These are phyloP conservation scores for Fomitopsis pinicola DNA, from an alignment of 1,284 basidiomycete species.

Conservation along the genomic window DNA sequence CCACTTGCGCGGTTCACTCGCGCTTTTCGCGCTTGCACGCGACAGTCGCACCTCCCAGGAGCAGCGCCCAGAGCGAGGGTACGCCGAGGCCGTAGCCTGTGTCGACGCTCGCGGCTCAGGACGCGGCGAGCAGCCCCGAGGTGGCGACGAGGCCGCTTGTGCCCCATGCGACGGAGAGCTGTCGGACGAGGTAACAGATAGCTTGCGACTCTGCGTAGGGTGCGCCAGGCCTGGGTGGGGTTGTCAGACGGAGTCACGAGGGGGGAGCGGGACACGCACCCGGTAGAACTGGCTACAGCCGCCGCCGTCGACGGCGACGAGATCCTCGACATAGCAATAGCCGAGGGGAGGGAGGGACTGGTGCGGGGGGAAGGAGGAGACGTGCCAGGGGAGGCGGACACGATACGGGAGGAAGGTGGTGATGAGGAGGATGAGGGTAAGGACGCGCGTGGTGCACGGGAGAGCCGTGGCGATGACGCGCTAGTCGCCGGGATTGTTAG, in stretches of 20 bases:
- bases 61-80: constrained; percentile 29
- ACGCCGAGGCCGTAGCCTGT: constrained; percentile 27
- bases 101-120: constrained; percentile 24
- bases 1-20: constrained; percentile 15
- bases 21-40: constrained; percentile 18
- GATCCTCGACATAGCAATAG: constrained; percentile 29
- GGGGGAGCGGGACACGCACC: background rate
- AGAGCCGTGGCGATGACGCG: constrained; percentile 28
- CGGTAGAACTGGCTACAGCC: constrained; percentile 29
- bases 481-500: constrained; percentile 22
- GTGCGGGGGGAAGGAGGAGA: constrained; percentile 27
- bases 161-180: constrained; percentile 26
- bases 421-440: constrained; percentile 26
- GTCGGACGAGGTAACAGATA: constrained; percentile 25
- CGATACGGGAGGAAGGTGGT: constrained; percentile 25
- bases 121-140: constrained; percentile 21
- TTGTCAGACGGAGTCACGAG: background rate
- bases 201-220: constrained; percentile 27
- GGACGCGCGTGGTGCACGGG: constrained; percentile 27
- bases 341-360: constrained; percentile 26
- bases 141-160: constrained; percentile 20
- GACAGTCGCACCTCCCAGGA: constrained; percentile 15
- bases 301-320: constrained; percentile 30
- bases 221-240: constrained; percentile 21
- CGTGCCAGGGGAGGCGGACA: constrained; percentile 27